These are phyloP conservation scores for Nakaseomyces nivariensis DNA, from an alignment of 1,139 yeast species.

Conservation along the genomic window DNA sequence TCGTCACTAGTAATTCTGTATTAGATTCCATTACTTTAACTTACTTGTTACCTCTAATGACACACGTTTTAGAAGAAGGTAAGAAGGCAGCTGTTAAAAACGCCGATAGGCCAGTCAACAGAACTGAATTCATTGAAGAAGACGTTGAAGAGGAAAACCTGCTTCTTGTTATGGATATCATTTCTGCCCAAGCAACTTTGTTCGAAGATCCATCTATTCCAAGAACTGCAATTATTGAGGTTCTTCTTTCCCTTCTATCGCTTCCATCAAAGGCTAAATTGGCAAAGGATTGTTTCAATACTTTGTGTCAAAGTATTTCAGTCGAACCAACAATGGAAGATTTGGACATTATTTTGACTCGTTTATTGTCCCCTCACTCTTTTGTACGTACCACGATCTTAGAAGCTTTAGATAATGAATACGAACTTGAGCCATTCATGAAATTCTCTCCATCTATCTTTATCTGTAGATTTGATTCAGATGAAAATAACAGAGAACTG, in stretches of 20 bases:
- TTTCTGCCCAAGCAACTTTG: slow-evolving; percentile 65
- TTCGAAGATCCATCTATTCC: slow-evolving; percentile 63
- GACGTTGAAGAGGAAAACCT: slow-evolving; percentile 85
- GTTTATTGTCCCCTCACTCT: slow-evolving; percentile 49
- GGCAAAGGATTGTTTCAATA: slow-evolving; percentile 72
- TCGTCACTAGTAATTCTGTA: slow-evolving; percentile 62
- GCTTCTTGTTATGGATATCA: slow-evolving; percentile 64
- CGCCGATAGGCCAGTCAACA: slow-evolving; percentile 39
- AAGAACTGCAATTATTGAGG: slow-evolving; percentile 50
- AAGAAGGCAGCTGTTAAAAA: slow-evolving; percentile 43
- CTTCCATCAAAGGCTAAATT: slow-evolving; percentile 70
- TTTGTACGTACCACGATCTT: slow-evolving; percentile 72
- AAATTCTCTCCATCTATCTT: slow-evolving; percentile 59
- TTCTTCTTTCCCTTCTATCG: slow-evolving; percentile 56
- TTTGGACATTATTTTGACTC: slow-evolving; percentile 47
- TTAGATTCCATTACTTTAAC: slow-evolving; percentile 60
- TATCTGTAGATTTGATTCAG: slow-evolving; percentile 71
- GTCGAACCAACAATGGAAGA: slow-evolving; percentile 49
- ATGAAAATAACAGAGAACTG: slow-evolving; percentile 47
- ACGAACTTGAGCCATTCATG: slow-evolving; percentile 54
- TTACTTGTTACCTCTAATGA: slow-evolving; percentile 65
- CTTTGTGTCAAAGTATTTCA: slow-evolving; percentile 68
- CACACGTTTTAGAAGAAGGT: slow-evolving; percentile 54
- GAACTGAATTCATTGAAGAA: slow-evolving; percentile 60
- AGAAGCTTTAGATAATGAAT: slow-evolving; percentile 80